Conservation (phyloP, 305 asterid genomes). For the Petunia hybrid region DNA sequence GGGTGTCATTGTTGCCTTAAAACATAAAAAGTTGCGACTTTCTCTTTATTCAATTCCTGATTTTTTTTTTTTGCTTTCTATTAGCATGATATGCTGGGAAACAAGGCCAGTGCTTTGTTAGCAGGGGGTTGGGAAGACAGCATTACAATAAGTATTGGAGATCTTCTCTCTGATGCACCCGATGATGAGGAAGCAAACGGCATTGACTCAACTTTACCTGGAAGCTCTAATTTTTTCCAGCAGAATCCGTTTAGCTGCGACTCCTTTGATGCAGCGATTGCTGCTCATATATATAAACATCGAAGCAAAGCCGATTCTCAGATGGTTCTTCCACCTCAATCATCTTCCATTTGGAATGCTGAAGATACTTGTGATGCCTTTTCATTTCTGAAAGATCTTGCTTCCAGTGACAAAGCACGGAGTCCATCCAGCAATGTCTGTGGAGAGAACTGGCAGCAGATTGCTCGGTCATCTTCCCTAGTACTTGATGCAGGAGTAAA, state of each 20-base stretch:
- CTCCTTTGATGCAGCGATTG: slow-evolving; percentile 98
- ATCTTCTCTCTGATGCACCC: slow-evolving; percentile 67
- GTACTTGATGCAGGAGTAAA: slow-evolving; percentile 48
- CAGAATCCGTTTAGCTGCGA: slow-evolving; percentile 80
- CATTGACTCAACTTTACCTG: slow-evolving; percentile 48
- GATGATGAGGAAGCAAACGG: slow-evolving; percentile 50
- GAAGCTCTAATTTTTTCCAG: slow-evolving; percentile 53
- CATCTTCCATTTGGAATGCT: slow-evolving; percentile 86
- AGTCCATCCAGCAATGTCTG: slow-evolving; percentile 42
- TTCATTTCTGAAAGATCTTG: slow-evolving; percentile 61
- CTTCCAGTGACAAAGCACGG: slow-evolving; percentile 44
- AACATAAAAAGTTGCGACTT: slow-evolving; percentile 16
- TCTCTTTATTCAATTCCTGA: slow-evolving; percentile 14
- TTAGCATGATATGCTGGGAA: slow-evolving; percentile 40
- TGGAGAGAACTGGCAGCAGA: slow-evolving; percentile 42
- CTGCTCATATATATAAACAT: slow-evolving; percentile 88
- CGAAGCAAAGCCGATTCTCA: slow-evolving; percentile 59
- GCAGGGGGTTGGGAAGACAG: slow-evolving; percentile 93
- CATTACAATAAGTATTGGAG: slow-evolving; percentile 86
- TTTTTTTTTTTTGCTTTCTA: slow-evolving; percentile 36
- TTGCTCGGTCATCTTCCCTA: slow-evolving; percentile 46
- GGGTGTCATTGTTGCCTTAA: neutral
- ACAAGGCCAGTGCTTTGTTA: slow-evolving; percentile 56
- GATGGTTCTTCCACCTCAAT: slow-evolving; percentile 51
- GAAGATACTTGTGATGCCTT: slow-evolving; percentile 98